Evolutionary conservation across 108 stramenopile species (phyloP), one percentile per base, ranked within the genome.

Genomic region (Cyclostephanos tholiformis): DNA sequence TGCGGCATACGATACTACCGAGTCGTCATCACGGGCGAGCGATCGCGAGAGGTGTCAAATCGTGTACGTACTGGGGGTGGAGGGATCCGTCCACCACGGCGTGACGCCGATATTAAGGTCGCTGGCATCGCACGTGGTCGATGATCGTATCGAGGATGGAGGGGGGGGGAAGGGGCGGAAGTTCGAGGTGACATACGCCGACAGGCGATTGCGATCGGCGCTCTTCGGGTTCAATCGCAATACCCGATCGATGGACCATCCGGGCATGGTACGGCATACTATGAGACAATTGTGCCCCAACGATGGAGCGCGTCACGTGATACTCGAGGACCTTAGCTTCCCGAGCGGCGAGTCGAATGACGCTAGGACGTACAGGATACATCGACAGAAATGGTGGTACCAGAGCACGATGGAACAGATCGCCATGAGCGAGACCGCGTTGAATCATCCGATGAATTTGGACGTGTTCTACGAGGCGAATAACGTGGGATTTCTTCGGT

Each of bases 21-120:
- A 32, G 32, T 32, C 32, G 32, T 32, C 32, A 4, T 32, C 32
- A n/a, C n/a, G n/a, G n/a, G n/a, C n/a, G n/a, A n/a, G 7, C 41
- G 2, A 16, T 46, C 44, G 44, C 44, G 14, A 14, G 2, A 67
- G 59, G 2, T 75, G 74, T 56, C 65, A 67, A 60, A 66, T 75
- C 25, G 66, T 66, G 30, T 75, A 75, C 65, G 65, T 75, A 10
- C n/a, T 75, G 25, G 65, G 74, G 38, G 74, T 75, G 12, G 74
- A 75, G 66, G 74, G 74, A 1, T 43, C 74, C 19, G 59, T 75
- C 6, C 74, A 75, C 23, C 74, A 75, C 48, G 65, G 74, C n/a
- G 59, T 75, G 22, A 75, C 65, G 26, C 74, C 74, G 9, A 60
- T 66, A 17, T 20, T 75, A 13, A 56, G 66, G 19, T 23, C 58